A percentile compares a stretch with the other conserved stretches of the same genome.
Evolutionary conservation across 805 yeast genomes (phyloP).

Genomic region (Candida insectalens): DNA sequence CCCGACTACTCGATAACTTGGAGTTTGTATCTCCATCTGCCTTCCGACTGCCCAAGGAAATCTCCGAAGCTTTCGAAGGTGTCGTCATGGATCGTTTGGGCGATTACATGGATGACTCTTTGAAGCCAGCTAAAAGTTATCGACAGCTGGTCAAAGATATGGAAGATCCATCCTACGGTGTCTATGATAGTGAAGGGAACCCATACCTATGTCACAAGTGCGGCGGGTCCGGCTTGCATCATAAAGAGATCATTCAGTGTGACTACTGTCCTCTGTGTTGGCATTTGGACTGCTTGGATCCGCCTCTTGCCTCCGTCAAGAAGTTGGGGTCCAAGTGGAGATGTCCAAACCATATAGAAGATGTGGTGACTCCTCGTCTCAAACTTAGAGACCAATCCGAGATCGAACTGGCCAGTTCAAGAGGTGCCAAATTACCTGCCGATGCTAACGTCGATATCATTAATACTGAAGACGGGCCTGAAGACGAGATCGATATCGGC

Average conservation of each 20-base stretch:
- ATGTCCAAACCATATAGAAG: slow-evolving; percentile 79
- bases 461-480: slow-evolving; percentile 29
- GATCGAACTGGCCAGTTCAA: slow-evolving; percentile 43
- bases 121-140: slow-evolving; percentile 35
- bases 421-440: slow-evolving; percentile 35
- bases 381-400: slow-evolving; percentile 41
- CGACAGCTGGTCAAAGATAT: slow-evolving; percentile 35
- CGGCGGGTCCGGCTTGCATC: slow-evolving; percentile 51
- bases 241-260: slow-evolving; percentile 56
- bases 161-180: slow-evolving; percentile 47
- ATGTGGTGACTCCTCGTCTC: slow-evolving; percentile 35
- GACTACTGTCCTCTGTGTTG: slow-evolving; percentile 77
- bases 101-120: slow-evolving; percentile 60
- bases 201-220: slow-evolving; percentile 72
- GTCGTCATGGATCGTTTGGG: slow-evolving; percentile 61
- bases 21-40: slow-evolving; percentile 57
- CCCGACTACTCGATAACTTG: slow-evolving; percentile 48
- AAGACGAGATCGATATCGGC: slow-evolving; percentile 37
- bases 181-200: slow-evolving; percentile 55
- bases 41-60: slow-evolving; percentile 54
- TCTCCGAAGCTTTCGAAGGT: slow-evolving; percentile 66
- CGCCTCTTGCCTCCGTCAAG: slow-evolving; percentile 66
- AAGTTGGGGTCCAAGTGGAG: slow-evolving; percentile 77
- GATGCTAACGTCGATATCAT: slow-evolving; percentile 44
- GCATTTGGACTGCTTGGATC: slow-evolving; percentile 82